Conservation (phyloP, 768 basidiomycete species). For the Ramaria rubella region DNA sequence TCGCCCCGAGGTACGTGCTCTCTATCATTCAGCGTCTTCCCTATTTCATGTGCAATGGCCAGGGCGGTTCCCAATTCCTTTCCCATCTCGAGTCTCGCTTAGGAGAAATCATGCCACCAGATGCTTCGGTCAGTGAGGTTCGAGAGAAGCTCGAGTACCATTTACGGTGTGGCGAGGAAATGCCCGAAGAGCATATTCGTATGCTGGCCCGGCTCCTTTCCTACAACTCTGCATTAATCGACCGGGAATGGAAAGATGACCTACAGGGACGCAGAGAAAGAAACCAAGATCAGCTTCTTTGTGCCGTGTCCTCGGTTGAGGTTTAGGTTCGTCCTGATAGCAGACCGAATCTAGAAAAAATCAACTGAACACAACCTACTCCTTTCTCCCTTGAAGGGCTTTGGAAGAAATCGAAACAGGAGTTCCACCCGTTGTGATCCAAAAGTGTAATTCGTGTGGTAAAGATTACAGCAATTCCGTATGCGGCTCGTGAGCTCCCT, state of each 20-base stretch:
- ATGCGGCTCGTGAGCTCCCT: background rate
- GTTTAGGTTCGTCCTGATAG: background rate
- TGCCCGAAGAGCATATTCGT: background rate
- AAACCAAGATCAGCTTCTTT: background rate
- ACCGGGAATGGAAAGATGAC: background rate
- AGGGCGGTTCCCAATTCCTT: background rate
- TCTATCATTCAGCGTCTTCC: background rate
- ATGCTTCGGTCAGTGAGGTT: background rate
- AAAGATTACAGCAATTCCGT: background rate
- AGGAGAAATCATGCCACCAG: background rate
- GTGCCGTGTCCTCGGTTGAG: background rate
- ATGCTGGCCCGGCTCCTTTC: background rate
- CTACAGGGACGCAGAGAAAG: background rate
- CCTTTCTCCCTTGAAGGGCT: too few relatives aligned
- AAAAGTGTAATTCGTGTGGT: background rate
- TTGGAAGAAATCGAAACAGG: background rate
- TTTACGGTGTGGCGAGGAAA: background rate
- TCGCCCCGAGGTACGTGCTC: background rate
- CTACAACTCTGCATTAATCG: background rate
- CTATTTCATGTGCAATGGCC: background rate
- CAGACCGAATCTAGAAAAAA: too few relatives aligned
- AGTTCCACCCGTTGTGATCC: background rate
- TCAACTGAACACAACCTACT: too few relatives aligned
- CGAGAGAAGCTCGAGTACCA: background rate
- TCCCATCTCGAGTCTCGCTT: background rate